A percentile compares a stretch with the other conserved stretches of the same genome.
Conservation (phyloP, 805 yeast species). For the Tetrapisispora nanseiensis region DNA sequence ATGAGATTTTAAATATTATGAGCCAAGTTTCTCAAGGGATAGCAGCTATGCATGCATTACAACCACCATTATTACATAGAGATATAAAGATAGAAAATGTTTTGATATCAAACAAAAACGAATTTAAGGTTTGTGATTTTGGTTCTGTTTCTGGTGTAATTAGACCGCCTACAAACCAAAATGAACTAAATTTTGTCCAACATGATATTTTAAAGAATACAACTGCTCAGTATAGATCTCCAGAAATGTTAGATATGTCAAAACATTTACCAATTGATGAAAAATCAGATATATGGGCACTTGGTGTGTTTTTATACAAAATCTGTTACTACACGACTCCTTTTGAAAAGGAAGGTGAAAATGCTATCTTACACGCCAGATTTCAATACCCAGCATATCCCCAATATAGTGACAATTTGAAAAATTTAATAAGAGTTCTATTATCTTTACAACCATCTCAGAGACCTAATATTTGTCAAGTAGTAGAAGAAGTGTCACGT, state of each 20-base stretch:
- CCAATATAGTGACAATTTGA: constrained; percentile 50
- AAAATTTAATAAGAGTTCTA: constrained; percentile 53
- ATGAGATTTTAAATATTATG: constrained; percentile 60
- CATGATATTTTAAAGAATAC: constrained; percentile 70
- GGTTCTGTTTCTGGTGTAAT: constrained; percentile 66
- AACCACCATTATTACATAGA: constrained; percentile 65
- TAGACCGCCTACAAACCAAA: constrained; percentile 52
- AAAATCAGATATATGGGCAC: constrained; percentile 79
- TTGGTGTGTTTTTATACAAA: constrained; percentile 70
- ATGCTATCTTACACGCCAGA: constrained; percentile 50
- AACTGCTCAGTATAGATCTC: constrained; percentile 77
- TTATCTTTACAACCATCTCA: constrained; percentile 56
- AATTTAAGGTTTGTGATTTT: constrained; percentile 69
- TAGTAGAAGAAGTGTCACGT: constrained; percentile 57
- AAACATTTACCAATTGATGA: constrained; percentile 66
- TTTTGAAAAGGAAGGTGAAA: constrained; percentile 57
- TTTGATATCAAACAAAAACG: constrained; percentile 46
- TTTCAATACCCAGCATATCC: constrained; percentile 48
- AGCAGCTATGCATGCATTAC: constrained; percentile 63
- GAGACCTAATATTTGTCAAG: constrained; percentile 67
- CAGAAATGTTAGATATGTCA: constrained; percentile 72
- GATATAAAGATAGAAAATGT: constrained; percentile 82
- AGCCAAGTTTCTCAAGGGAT: constrained; percentile 64
- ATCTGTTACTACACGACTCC: constrained; percentile 77
- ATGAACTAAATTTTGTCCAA: constrained; percentile 49